phyloP scores from a whole-genome alignment of 2,329 filamentous ascomycete genomes.

The Fusarium oxysporum region DNA sequence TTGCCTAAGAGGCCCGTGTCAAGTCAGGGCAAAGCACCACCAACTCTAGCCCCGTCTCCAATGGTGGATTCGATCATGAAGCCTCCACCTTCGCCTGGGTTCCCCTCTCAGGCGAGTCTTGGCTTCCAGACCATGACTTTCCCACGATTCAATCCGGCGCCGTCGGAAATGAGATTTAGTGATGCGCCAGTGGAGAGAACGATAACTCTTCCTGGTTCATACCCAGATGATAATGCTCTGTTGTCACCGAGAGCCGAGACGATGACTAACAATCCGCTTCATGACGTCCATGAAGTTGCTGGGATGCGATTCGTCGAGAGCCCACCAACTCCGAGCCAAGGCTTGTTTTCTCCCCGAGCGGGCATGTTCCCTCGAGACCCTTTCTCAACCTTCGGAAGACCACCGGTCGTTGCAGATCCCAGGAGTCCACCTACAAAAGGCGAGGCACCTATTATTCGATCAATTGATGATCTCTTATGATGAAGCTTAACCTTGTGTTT shows the following conservation, averaged over 20 bases:
- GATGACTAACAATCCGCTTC: slow-evolving; percentile 77
- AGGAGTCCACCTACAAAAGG: slow-evolving; percentile 80
- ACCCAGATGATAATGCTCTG: slow-evolving; percentile 64
- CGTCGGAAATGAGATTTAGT: slow-evolving; percentile 26
- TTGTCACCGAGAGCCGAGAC: slow-evolving; percentile 79
- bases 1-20: slow-evolving; percentile 53
- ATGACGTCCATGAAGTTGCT: slow-evolving; percentile 56
- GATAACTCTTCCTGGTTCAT: slow-evolving; percentile 50
- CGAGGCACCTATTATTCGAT: slow-evolving; percentile 79
- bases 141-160: slow-evolving; percentile 38
- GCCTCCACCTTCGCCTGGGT: slow-evolving; percentile 60
- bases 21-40: slow-evolving; percentile 39
- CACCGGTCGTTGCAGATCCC: slow-evolving; percentile 69
- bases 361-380: slow-evolving; percentile 66
- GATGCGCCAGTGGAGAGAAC: slow-evolving; percentile 49
- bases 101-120: slow-evolving; percentile 54
- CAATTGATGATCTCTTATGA: slow-evolving; percentile 82
- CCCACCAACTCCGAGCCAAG: slow-evolving; percentile 63
- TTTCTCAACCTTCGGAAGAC: slow-evolving; percentile 63
- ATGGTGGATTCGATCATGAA: slow-evolving; percentile 47
- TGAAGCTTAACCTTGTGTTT: slow-evolving; percentile 6
- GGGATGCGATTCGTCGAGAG: slow-evolving; percentile 66
- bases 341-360: slow-evolving; percentile 65
- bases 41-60: slow-evolving; percentile 22
- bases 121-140: slow-evolving; percentile 56